Conservation (phyloP, 495 filamentous ascomycete genomes). For the Penicillium canescens region DNA sequence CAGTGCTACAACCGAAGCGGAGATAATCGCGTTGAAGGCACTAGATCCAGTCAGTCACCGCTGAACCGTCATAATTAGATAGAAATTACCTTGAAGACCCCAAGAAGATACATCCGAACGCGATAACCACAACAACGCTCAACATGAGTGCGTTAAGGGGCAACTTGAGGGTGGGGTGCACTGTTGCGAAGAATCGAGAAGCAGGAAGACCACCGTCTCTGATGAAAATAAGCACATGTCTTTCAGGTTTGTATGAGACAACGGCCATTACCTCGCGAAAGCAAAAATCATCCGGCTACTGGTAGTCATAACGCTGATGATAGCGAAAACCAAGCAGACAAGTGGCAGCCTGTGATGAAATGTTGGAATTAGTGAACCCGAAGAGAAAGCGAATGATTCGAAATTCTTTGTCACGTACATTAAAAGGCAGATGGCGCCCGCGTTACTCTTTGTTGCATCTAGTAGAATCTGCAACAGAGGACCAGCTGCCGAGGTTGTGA, state of each 20-base stretch:
- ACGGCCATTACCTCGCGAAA: slow-evolving; percentile 49
- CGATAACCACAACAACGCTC: slow-evolving; percentile 59
- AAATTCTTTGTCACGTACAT: slow-evolving; percentile 41
- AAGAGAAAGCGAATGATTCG: neutral
- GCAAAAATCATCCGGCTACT: slow-evolving; percentile 73
- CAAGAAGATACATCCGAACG: slow-evolving; percentile 71
- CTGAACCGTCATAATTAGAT: neutral
- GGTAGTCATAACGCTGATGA: slow-evolving; percentile 69
- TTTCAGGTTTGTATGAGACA: neutral
- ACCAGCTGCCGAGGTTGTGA: slow-evolving; percentile 58
- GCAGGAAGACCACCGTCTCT: slow-evolving; percentile 70
- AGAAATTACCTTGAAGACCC: slow-evolving; percentile 56
- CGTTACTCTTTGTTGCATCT: slow-evolving; percentile 62
- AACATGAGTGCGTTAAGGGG: slow-evolving; percentile 68
- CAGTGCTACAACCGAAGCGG: slow-evolving; percentile 67
- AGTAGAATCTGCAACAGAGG: slow-evolving; percentile 69
- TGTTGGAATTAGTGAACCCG: neutral
- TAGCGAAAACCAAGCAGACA: slow-evolving; percentile 67
- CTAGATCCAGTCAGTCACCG: slow-evolving; percentile 16
- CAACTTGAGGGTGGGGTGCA: slow-evolving; percentile 60
- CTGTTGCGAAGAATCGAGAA: slow-evolving; percentile 58
- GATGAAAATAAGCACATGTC: neutral
- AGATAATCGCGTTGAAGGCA: slow-evolving; percentile 63
- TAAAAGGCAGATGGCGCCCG: slow-evolving; percentile 63
- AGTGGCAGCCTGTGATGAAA: slow-evolving; percentile 53